Evolutionary conservation across 345 rosid species (phyloP), one percentile per base, ranked within the genome.

Genomic region (Erucastrum elatum): DNA sequence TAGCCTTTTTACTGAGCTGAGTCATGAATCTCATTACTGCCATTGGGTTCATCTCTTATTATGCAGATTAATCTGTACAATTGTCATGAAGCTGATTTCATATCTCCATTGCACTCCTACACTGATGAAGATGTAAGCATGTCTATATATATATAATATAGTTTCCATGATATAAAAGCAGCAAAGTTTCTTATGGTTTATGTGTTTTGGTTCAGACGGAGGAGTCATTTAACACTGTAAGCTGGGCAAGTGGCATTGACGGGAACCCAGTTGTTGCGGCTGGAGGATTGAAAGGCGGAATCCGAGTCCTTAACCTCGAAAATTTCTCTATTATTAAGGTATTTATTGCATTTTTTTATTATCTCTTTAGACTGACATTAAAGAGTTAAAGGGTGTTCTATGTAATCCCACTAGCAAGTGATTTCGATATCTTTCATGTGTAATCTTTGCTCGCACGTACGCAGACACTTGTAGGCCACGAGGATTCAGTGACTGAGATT

Each of bases 381-480:
- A 73, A 21, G 53, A 67, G 27, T 21, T 49, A 62, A 39, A 39
- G 65, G 56, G 49, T 68, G 61, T 62, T 74, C 33, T 68, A 9
- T 59, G 77, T 49, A 21, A 49, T 49, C 59, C 59, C n/a, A 46
- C 59, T 53, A 39, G 67, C 66, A 71, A 41, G 60, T 65, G 58
- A 60, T 79, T 29, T 13, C 49, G n/a, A 27, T 62, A 11, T 64
- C 41, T 65, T 33, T 61, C 74, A 33, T 76, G 53, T 65, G 39
- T 59, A 65, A 74, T 70, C 3, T 68, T 55, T 58, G 25, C 39
- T 76, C 56, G 10, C n/a, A 41, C 26, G 49, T 75, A 25, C 74
- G 82, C 86, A 93, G 99, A 94, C 98, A 78, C 92, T 92, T 81
- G 98, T 94, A 71, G 99, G 99, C 68, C 99, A 94, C 66, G 98